These are phyloP conservation scores for Pugionium cornutum DNA, from an alignment of 345 rosid genomes.

Conservation along the genomic window DNA sequence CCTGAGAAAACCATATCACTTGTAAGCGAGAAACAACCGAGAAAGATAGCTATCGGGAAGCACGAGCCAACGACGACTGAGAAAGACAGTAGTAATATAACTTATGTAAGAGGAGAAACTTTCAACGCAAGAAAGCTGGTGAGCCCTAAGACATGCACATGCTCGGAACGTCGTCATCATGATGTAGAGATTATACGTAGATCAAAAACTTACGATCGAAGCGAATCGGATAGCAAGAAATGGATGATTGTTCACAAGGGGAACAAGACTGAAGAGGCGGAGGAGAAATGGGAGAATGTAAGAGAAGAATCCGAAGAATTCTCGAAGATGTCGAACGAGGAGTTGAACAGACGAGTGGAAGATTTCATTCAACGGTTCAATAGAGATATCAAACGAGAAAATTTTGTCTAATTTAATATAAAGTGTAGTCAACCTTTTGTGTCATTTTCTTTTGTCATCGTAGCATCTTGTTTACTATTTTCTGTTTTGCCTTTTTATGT, in stretches of 20 bases:
- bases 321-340: constrained; percentile 68
- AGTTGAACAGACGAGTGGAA: constrained; percentile 70
- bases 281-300: constrained; percentile 33
- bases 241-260: constrained; percentile 22
- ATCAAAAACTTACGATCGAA: constrained; percentile 18
- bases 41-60: constrained; percentile 1
- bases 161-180: constrained; percentile 8
- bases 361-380: constrained; percentile 70
- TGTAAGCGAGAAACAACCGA: constrained; percentile 8
- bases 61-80: background rate
- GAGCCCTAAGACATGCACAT: constrained; percentile 14
- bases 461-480: constrained; percentile 16
- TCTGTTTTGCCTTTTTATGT: background rate
- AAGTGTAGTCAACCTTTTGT: constrained; percentile 17
- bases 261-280: constrained; percentile 20
- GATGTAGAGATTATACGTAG: constrained; percentile 11
- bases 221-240: constrained; percentile 30
- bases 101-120: background rate
- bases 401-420: constrained; percentile 15
- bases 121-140: background rate
- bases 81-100: background rate
- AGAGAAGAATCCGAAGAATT: constrained; percentile 52
- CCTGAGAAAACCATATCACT: constrained; percentile 5
- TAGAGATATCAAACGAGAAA: constrained; percentile 59
- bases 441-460: constrained; percentile 9